phyloP scores from a whole-genome alignment of 2,329 filamentous ascomycete genomes.

The Fusarium transvaalense region DNA sequence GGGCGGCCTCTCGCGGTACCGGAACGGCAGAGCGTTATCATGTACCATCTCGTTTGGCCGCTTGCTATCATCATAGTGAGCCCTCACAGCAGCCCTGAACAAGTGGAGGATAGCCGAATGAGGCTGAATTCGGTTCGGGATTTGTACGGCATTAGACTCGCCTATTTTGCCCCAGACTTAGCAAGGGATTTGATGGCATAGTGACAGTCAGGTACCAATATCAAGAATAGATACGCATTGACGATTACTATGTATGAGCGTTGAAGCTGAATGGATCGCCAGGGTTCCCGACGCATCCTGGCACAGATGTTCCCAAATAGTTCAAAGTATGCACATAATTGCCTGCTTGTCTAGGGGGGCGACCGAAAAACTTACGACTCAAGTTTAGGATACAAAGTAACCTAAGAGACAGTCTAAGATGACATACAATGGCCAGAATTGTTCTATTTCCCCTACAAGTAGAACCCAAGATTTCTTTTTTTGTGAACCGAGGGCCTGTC shows the following conservation, averaged over 20 bases:
- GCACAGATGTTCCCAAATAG: background rate
- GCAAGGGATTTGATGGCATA: slow-evolving; percentile 21
- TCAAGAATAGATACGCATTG: background rate
- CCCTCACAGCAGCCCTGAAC: slow-evolving; percentile 11
- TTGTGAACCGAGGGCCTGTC: background rate
- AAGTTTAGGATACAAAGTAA: too few relatives aligned
- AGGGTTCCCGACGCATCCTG: background rate
- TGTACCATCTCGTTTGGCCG: slow-evolving; percentile 36
- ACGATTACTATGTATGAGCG: background rate
- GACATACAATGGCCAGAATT: too few relatives aligned
- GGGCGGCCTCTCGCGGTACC: slow-evolving; percentile 22
- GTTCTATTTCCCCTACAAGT: too few relatives aligned
- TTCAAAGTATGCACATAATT: background rate
- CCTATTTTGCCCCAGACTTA: slow-evolving; percentile 20
- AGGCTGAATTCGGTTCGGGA: slow-evolving; percentile 21
- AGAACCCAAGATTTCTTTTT: too few relatives aligned
- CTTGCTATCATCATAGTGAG: slow-evolving; percentile 21
- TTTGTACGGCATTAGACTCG: slow-evolving; percentile 31
- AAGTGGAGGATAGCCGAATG: slow-evolving; percentile 7
- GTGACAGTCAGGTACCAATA: background rate
- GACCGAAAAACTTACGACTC: too few relatives aligned
- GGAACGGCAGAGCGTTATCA: slow-evolving; percentile 21
- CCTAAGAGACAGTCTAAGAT: too few relatives aligned
- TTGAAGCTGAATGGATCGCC: background rate
- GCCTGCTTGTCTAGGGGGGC: too few relatives aligned